Conservation (phyloP, 2,329 filamentous ascomycete genomes). For the Mariannaea elegans region DNA sequence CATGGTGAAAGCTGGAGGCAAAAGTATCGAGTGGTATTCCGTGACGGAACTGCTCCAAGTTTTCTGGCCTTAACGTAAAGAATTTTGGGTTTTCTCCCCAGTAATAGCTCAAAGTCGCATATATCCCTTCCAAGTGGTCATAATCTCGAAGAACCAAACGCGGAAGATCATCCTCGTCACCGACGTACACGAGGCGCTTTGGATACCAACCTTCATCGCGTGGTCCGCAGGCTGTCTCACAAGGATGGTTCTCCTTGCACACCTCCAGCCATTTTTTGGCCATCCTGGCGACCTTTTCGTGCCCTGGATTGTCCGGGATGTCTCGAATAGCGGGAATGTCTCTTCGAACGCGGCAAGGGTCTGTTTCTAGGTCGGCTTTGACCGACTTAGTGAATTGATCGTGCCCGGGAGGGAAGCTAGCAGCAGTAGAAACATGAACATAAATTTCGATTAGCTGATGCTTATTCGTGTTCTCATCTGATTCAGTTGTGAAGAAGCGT, state of each 20-base stretch:
- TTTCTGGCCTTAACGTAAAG: neutral
- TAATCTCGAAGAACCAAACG: neutral
- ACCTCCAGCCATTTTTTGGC: slow-evolving; percentile 1
- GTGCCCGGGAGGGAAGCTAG: neutral
- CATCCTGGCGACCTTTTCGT: slow-evolving; percentile 2
- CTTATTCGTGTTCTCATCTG: neutral
- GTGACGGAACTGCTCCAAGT: neutral
- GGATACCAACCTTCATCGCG: slow-evolving; percentile 2
- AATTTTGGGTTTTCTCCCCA: slow-evolving; percentile 13
- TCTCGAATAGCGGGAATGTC: neutral
- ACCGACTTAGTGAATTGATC: neutral
- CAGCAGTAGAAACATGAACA: neutral
- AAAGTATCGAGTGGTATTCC: neutral
- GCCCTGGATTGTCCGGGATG: slow-evolving; percentile 11
- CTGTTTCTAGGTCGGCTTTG: neutral
- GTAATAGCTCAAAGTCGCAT: slow-evolving; percentile 11
- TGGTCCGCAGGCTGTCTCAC: neutral
- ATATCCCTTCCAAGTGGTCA: neutral
- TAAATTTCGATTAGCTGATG: no score
- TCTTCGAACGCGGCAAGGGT: neutral
- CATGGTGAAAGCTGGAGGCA: slow-evolving; percentile 7
- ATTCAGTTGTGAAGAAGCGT: no score
- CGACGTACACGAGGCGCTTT: slow-evolving; percentile 3
- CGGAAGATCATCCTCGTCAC: neutral
- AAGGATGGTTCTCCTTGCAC: slow-evolving; percentile 1